phyloP scores from a whole-genome alignment of 2,329 filamentous ascomycete species.

The Atkinsonella hypoxylon region DNA sequence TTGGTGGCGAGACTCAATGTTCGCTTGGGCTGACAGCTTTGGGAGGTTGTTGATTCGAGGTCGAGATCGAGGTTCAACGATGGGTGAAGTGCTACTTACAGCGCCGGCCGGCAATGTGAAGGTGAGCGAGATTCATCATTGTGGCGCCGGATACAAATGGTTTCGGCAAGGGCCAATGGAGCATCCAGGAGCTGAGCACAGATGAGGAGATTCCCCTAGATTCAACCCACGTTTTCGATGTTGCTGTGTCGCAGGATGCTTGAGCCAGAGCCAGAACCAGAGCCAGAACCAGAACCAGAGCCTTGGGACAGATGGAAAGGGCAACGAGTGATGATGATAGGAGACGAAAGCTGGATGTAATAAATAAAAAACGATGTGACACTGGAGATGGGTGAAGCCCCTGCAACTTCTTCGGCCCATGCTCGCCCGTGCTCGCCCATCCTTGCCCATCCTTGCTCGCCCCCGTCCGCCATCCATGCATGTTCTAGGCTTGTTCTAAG shows the following conservation, averaged over 20 bases:
- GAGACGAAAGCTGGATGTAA: not conserved
- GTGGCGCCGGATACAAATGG: not conserved
- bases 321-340: not conserved
- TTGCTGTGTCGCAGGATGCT: not conserved
- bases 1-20: no score
- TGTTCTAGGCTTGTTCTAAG: no score
- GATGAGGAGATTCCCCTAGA: not conserved
- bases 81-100: not conserved
- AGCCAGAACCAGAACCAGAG: no score
- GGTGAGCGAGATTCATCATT: constrained; percentile 1
- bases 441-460: no score
- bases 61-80: not conserved
- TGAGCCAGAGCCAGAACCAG: no score
- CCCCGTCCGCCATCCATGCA: no score
- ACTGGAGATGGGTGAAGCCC: not conserved
- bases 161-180: no score
- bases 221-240: not conserved
- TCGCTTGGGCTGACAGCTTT: no score
- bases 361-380: not conserved
- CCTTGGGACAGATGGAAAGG: not conserved
- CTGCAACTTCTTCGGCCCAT: no score
- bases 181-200: not conserved
- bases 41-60: no score
- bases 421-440: no score
- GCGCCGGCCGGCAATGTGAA: constrained; percentile 1